Conservation (phyloP, 208 protist species). For the Leptomonas pyrrhocoris region DNA sequence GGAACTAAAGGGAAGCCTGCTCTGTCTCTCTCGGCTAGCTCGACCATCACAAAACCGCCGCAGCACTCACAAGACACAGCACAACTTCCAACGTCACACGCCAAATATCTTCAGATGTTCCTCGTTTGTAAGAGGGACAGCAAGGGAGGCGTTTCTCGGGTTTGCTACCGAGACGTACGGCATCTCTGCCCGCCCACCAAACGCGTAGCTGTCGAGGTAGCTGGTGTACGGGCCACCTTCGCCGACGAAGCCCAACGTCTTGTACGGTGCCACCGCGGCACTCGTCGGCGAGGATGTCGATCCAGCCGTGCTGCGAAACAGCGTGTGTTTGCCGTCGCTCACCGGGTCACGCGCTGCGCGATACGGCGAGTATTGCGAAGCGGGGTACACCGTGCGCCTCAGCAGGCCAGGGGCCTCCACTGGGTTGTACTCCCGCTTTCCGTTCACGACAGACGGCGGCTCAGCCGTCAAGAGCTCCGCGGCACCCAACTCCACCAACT, state of each 20-base stretch:
- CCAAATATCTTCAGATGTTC: conserved; percentile 32
- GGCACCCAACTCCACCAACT: conserved; percentile 72
- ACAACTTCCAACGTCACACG: background rate
- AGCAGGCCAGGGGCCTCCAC: conserved; percentile 52
- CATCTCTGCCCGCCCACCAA: conserved; percentile 2
- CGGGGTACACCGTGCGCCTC: conserved; percentile 57
- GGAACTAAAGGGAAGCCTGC: too few relatives aligned
- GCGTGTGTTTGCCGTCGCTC: conserved; percentile 10
- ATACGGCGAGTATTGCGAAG: conserved; percentile 77
- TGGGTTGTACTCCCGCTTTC: conserved; percentile 53
- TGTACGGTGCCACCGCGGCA: background rate
- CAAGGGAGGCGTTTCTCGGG: conserved; percentile 1
- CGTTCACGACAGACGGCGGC: conserved; percentile 23
- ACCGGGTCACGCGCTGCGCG: conserved; percentile 66
- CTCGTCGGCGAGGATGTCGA: conserved; percentile 15
- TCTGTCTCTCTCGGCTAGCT: too few relatives aligned
- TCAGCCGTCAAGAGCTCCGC: conserved; percentile 62
- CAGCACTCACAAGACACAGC: background rate
- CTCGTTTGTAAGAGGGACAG: conserved; percentile 23
- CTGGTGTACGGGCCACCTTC: conserved; percentile 34
- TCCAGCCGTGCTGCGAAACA: conserved; percentile 1
- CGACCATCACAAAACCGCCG: too few relatives aligned
- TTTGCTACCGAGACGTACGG: background rate
- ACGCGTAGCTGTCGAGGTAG: conserved; percentile 31
- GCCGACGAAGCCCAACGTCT: background rate